These are phyloP conservation scores for Eutypa lata DNA, from an alignment of 2,329 filamentous ascomycete genomes.

Conservation along the genomic window DNA sequence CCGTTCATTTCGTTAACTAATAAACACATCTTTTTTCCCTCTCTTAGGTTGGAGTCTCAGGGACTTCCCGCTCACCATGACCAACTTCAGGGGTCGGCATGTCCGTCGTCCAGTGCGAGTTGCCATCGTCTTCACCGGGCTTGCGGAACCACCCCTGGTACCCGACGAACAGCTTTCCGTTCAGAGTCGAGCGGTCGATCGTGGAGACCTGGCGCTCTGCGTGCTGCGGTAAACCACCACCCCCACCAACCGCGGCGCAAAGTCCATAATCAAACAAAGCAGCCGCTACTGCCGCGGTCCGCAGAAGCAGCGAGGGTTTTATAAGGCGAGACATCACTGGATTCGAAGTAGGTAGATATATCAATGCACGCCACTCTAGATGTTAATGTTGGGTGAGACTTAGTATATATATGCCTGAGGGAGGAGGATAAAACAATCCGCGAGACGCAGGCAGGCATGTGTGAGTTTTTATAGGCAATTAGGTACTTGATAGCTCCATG, in stretches of 20 bases:
- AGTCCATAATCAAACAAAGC: neutral
- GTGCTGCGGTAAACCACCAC: neutral
- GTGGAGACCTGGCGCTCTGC: slow-evolving; percentile 9
- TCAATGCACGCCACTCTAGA: no score
- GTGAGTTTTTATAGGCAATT: no score
- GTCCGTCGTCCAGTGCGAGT: slow-evolving; percentile 24
- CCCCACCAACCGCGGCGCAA: neutral
- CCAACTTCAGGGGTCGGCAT: slow-evolving; percentile 18
- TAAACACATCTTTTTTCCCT: no score
- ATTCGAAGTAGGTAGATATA: no score
- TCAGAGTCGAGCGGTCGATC: slow-evolving; percentile 21
- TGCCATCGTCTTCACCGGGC: slow-evolving; percentile 19
- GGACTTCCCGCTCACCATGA: slow-evolving; percentile 16
- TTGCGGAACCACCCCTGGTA: slow-evolving; percentile 26
- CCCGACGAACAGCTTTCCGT: slow-evolving; percentile 22
- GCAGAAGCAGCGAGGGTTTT: neutral
- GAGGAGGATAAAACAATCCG: no score
- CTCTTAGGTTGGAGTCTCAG: no score
- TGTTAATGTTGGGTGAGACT: no score
- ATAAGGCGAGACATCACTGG: neutral
- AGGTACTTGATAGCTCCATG: no score
- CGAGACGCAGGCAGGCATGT: no score
- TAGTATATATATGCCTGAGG: no score
- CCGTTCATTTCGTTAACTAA: no score
- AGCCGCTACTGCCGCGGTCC: neutral